Evolutionary conservation across 805 yeast genomes (phyloP).

Genomic region (Candida nanaspora): DNA sequence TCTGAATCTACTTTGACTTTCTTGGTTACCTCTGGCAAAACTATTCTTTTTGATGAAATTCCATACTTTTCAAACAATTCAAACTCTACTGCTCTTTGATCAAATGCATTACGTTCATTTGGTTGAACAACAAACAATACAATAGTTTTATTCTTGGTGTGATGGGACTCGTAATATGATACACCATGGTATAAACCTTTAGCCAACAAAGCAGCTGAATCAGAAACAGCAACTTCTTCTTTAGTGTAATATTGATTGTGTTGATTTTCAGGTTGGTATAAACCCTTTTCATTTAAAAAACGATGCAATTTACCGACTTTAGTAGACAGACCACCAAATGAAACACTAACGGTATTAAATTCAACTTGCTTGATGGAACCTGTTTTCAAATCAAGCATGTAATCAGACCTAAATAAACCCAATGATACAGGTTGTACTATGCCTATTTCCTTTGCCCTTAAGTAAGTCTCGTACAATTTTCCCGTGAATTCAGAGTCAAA

Average conservation of each 20-base stretch:
- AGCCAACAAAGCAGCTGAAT: slow-evolving; percentile 56
- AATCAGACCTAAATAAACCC: slow-evolving; percentile 88
- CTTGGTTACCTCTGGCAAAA: slow-evolving; percentile 50
- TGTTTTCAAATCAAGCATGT: slow-evolving; percentile 54
- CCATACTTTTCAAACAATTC: slow-evolving; percentile 49
- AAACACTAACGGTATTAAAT: slow-evolving; percentile 91
- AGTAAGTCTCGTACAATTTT: slow-evolving; percentile 56
- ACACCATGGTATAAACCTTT: slow-evolving; percentile 65
- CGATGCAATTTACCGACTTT: slow-evolving; percentile 73
- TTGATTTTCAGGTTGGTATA: slow-evolving; percentile 36
- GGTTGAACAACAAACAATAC: slow-evolving; percentile 79
- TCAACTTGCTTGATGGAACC: slow-evolving; percentile 83
- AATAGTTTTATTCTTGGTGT: slow-evolving; percentile 31
- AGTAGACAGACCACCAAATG: slow-evolving; percentile 85
- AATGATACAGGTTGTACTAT: slow-evolving; percentile 61
- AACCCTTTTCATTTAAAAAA: slow-evolving; percentile 52
- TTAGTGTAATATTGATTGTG: slow-evolving; percentile 34
- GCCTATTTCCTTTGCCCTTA: slow-evolving; percentile 39
- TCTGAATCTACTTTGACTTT: slow-evolving; percentile 33
- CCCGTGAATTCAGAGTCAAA: slow-evolving; percentile 80
- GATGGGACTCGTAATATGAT: slow-evolving; percentile 37
- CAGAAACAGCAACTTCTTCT: slow-evolving; percentile 52
- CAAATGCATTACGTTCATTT: slow-evolving; percentile 82
- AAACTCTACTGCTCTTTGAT: slow-evolving; percentile 81
- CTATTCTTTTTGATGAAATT: slow-evolving; percentile 57